These are phyloP conservation scores for Wickerhamiella qilinensis DNA, from an alignment of 805 yeast species.

Conservation along the genomic window DNA sequence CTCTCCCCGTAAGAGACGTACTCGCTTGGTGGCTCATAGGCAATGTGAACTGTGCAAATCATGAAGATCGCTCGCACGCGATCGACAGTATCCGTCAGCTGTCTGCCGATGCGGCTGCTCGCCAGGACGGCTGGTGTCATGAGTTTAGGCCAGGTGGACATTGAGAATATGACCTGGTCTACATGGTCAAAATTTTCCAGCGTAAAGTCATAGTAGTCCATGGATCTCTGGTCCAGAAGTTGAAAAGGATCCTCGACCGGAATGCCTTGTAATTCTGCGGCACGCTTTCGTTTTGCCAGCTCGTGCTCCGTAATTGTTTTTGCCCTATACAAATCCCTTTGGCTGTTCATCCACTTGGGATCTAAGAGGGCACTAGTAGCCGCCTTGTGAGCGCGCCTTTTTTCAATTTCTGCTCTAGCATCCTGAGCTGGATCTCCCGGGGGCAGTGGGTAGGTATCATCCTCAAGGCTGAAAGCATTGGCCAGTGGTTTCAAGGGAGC, in stretches of 20 bases:
- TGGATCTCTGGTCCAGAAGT: slow-evolving; percentile 3
- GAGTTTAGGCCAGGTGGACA: slow-evolving; percentile 24
- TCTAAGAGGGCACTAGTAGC: slow-evolving; percentile 4
- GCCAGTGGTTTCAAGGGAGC: slow-evolving; percentile 3
- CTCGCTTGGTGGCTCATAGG: slow-evolving; percentile 24
- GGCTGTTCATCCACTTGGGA: slow-evolving; percentile 34
- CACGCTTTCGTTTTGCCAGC: slow-evolving; percentile 49
- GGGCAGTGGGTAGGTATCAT: slow-evolving; percentile 7
- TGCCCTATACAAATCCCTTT: slow-evolving; percentile 53
- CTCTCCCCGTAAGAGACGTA: slow-evolving; percentile 12
- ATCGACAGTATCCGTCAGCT: slow-evolving; percentile 39
- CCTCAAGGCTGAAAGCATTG: slow-evolving; percentile 5
- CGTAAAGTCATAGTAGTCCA: slow-evolving; percentile 14
- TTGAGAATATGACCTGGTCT: slow-evolving; percentile 18
- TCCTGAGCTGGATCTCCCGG: slow-evolving; percentile 1
- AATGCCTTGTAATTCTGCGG: slow-evolving; percentile 22
- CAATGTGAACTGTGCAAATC: slow-evolving; percentile 45
- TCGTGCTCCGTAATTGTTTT: slow-evolving; percentile 54
- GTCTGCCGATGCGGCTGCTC: slow-evolving; percentile 34
- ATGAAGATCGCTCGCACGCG: slow-evolving; percentile 48
- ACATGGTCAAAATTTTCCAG: slow-evolving; percentile 17
- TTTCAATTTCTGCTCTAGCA: too few relatives aligned
- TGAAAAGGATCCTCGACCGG: slow-evolving; percentile 9
- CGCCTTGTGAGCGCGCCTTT: slow-evolving; percentile 1
- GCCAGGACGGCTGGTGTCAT: slow-evolving; percentile 41